Evolutionary conservation across 2,329 filamentous ascomycete genomes (phyloP), one percentile per base, ranked within the genome.

Genomic region (Meredithiella fracta): DNA sequence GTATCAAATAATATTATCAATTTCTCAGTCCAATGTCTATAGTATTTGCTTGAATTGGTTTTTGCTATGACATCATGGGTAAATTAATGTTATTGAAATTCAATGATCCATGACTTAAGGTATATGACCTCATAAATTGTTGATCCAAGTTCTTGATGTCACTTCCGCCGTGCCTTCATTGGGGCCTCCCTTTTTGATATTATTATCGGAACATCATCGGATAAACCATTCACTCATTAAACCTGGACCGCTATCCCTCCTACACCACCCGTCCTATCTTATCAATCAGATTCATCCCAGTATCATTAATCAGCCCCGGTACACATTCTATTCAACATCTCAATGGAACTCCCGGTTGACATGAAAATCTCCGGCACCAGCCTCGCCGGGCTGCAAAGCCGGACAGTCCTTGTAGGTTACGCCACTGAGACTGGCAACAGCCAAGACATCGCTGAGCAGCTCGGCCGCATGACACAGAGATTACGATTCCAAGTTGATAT

Each of bases 381-480:
- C 40, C 20, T 51, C 23, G 31, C 17, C 6, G 26, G 31, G 26
- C 26, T 51, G 49, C 49, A 51, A 26, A 42, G 25, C 20, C 50
- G 76, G 61, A 71, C 69, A 58, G 67, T 77, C 52, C 77, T 94
- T 61, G 75, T 98, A 58, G 76, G 94, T 34, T 98, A 95, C 69
- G 92, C 88, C 56, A 94, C 91, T 40, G 92, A 98, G 72, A 97
- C 90, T 22, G 92, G 92, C 57, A 96, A 92, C 65, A 84, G 88
- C 55, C 86, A 95, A 68, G 91, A 97, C 68, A 79, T 91, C 60
- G 91, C 92, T 20, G 82, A 88, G 64, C 88, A 96, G 66, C 72
- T 97, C 60, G 86, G 83, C 40, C 75, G 82, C 42, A 69, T 86
- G 61, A 77, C 81, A 37, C 82, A 91, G 69, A 78, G 91, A 31